Conservation (phyloP, 495 filamentous ascomycete genomes). For the Daldinia bambusicola region DNA sequence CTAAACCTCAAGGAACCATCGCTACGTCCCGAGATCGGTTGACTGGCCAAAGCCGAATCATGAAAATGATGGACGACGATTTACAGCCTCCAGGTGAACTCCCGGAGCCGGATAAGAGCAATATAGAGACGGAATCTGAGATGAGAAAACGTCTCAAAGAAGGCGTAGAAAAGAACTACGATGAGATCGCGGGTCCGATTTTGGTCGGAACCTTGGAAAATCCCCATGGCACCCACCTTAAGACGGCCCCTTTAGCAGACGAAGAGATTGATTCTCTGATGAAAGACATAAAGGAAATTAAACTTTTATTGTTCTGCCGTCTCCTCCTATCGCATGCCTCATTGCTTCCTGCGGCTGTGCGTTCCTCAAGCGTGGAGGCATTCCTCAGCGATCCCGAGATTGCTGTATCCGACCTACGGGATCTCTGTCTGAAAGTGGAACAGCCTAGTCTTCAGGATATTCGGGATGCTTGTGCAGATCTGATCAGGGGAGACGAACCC, state of each 20-base stretch:
- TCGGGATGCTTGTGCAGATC: slow-evolving; percentile 64
- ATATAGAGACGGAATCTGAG: slow-evolving; percentile 56
- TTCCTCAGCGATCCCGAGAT: slow-evolving; percentile 58
- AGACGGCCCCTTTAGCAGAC: slow-evolving; percentile 53
- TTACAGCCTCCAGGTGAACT: slow-evolving; percentile 13
- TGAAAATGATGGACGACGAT: slow-evolving; percentile 30
- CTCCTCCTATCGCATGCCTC: slow-evolving; percentile 60
- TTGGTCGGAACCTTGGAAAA: slow-evolving; percentile 54
- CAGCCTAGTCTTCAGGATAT: slow-evolving; percentile 58
- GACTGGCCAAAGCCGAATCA: slow-evolving; percentile 38
- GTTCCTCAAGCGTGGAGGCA: slow-evolving; percentile 57
- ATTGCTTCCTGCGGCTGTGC: slow-evolving; percentile 57
- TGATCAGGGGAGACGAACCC: slow-evolving; percentile 54
- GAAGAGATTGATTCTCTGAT: slow-evolving; percentile 57
- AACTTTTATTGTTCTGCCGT: slow-evolving; percentile 62
- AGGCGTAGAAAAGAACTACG: slow-evolving; percentile 53
- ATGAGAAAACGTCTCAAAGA: slow-evolving; percentile 54
- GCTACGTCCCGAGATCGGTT: slow-evolving; percentile 17
- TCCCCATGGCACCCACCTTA: slow-evolving; percentile 49
- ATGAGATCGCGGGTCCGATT: slow-evolving; percentile 48
- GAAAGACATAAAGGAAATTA: slow-evolving; percentile 60
- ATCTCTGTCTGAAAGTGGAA: slow-evolving; percentile 61
- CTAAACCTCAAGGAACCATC: slow-evolving; percentile 7
- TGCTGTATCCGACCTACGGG: slow-evolving; percentile 57
- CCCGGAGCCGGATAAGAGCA: slow-evolving; percentile 50